Conservation (phyloP, 495 filamentous ascomycete species). For the Oleoguttula mirabilis region DNA sequence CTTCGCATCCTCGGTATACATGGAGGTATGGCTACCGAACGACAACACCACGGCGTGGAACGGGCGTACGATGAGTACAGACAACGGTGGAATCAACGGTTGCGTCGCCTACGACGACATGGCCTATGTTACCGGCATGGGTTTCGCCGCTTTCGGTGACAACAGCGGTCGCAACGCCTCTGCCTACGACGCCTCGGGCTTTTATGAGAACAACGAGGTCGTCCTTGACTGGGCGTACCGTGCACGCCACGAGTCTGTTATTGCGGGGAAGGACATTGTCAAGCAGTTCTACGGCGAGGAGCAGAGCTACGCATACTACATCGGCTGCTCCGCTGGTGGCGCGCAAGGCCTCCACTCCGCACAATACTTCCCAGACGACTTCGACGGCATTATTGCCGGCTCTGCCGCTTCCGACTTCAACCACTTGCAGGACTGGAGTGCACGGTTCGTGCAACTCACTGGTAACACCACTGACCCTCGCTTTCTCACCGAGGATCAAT, state of each 20-base stretch:
- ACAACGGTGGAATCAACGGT: slow-evolving; percentile 25
- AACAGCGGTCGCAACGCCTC: slow-evolving; percentile 14
- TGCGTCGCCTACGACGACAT: slow-evolving; percentile 22
- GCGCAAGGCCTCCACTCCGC: slow-evolving; percentile 41
- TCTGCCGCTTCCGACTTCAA: slow-evolving; percentile 32
- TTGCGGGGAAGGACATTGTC: slow-evolving; percentile 37
- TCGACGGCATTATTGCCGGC: slow-evolving; percentile 35
- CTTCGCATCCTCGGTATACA: slow-evolving; percentile 37
- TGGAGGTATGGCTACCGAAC: slow-evolving; percentile 47
- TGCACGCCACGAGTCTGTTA: slow-evolving; percentile 30
- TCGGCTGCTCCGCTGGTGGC: slow-evolving; percentile 46
- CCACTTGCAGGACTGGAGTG: slow-evolving; percentile 44
- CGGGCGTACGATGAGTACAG: slow-evolving; percentile 23
- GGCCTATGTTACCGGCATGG: slow-evolving; percentile 29
- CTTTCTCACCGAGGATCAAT: slow-evolving; percentile 19
- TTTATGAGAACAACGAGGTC: slow-evolving; percentile 45
- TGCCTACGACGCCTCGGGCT: slow-evolving; percentile 24
- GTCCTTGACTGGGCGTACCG: slow-evolving; percentile 12
- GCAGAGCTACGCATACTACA: slow-evolving; percentile 41
- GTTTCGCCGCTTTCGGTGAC: slow-evolving; percentile 42
- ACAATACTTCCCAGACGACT: slow-evolving; percentile 40
- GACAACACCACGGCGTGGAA: slow-evolving; percentile 21
- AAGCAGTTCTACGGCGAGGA: slow-evolving; percentile 37
- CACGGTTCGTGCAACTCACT: slow-evolving; percentile 40
- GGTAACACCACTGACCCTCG: slow-evolving; percentile 26